Evolutionary conservation across 148 eudicot genomes (phyloP), one percentile per base, ranked within the genome.

Genomic region (Nepenthes mirabilis): DNA sequence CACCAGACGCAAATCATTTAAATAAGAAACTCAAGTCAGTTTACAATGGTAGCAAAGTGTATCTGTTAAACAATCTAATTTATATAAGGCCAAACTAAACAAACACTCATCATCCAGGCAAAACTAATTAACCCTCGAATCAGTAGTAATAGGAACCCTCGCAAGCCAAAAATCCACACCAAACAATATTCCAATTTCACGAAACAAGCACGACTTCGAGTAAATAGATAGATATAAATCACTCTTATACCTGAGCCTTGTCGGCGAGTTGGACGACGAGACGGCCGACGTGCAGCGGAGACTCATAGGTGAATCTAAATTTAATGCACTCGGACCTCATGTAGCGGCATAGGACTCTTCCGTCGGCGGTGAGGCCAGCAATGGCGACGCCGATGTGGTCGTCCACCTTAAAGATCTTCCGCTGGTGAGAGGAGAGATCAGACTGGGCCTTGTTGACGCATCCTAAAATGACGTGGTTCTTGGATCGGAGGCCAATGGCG

Each of bases 221-320:
- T 40, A 40, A 40, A 40, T 40, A 40, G 8, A 40, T 40, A 3
- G 8, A 40, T 8, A 1, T 3, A 40, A 40, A 0, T 34, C 64
- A 48, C 33, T 34, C 52, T 9, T 49, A 14, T 37, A 91, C 98
- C 96, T 91, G 98, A 52, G 98, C 98, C 74, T 91, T 91, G 52
- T 91, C 98, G 36, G 98, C 98, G 48, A 91, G 85, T 80, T 86
- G 96, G 57, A 91, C 96, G 14, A 91, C 98, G 37, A 88, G 94
- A 37, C 98, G 86, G 0, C 96, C 98, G 14, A 91, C 96, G 9
- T 96, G 94, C 8, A 91, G 83, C 3, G 80, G 66, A 8, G 88
- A 73, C 75, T 88, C 98, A 23, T 88, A 91, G 5, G 88, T 75
- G 48, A 83, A 91, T 1, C 66, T 59, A 37, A 88, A 79, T 51